A percentile compares a stretch with the other conserved stretches of the same genome.
phyloP scores from a whole-genome alignment of 306 rosid genomes.

The Vigna trinervia region DNA sequence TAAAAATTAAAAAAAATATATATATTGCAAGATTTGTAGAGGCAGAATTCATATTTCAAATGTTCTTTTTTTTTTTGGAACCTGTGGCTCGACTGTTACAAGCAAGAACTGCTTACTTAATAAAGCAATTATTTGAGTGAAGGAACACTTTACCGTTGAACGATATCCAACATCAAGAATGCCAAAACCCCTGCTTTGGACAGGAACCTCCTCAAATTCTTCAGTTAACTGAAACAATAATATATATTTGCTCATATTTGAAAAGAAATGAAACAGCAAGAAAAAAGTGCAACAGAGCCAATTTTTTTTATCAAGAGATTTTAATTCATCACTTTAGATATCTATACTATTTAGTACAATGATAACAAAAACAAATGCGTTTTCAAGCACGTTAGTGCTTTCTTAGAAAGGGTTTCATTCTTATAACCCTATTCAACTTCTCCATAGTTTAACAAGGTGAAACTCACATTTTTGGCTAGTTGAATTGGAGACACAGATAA shows the following conservation, averaged over 20 bases:
- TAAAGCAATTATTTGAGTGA: slow-evolving; percentile 28
- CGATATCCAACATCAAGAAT: slow-evolving; percentile 97
- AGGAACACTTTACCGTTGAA: slow-evolving; percentile 63
- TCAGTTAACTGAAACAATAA: slow-evolving; percentile 72
- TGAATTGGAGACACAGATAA: slow-evolving; percentile 28
- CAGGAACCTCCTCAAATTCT: slow-evolving; percentile 94
- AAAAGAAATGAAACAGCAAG: slow-evolving; percentile 34
- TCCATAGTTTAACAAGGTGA: slow-evolving; percentile 21
- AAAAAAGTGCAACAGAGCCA: slow-evolving; percentile 23
- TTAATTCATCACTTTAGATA: slow-evolving; percentile 13
- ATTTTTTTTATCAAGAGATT: not conserved
- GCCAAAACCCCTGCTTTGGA: slow-evolving; percentile 98
- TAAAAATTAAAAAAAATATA: not conserved
- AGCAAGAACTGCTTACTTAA: slow-evolving; percentile 27
- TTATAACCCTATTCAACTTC: slow-evolving; percentile 2
- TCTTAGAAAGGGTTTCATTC: not conserved
- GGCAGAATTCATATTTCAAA: not conserved
- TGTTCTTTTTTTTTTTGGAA: not conserved
- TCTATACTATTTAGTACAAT: not conserved
- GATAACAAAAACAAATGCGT: not conserved
- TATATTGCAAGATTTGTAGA: slow-evolving; percentile 31
- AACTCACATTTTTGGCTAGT: not conserved
- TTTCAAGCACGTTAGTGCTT: slow-evolving; percentile 1
- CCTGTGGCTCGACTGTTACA: slow-evolving; percentile 3
- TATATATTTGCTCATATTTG: not conserved